Percentiles rank a stretch among this genome's conserved stretches.
These are phyloP conservation scores for Saururus chinensis DNA, from an alignment of 164 flowering plant genomes.

Conservation along the genomic window DNA sequence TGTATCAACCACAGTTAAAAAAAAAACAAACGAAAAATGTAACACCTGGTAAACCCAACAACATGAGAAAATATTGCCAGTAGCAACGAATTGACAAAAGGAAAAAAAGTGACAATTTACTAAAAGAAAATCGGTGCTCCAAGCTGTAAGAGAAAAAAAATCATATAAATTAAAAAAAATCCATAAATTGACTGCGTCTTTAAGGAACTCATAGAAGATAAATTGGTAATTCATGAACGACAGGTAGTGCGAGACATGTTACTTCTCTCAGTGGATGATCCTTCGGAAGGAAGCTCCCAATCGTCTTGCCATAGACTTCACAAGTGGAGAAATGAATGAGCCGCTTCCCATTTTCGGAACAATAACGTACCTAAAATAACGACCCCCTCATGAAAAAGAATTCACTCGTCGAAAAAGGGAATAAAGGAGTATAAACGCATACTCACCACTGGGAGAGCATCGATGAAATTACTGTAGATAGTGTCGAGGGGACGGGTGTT, in stretches of 20 bases:
- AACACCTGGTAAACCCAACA: no score
- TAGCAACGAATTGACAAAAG: no score
- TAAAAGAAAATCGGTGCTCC: no score
- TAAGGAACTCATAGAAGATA: no score
- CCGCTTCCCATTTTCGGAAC: conserved; percentile 93
- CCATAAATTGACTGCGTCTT: no score
- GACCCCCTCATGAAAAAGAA: neutral
- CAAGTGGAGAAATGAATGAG: conserved; percentile 98
- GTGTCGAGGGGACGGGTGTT: conserved; percentile 80
- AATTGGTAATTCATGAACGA: no score
- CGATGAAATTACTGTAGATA: conserved; percentile 78
- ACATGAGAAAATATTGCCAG: no score
- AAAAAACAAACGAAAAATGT: no score
- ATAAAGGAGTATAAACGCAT: neutral
- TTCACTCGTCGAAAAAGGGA: neutral
- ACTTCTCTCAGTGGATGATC: conserved; percentile 87
- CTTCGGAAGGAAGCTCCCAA: conserved; percentile 86
- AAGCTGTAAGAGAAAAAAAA: no score
- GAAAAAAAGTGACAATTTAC: no score
- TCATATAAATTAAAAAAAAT: no score
- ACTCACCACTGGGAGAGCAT: conserved; percentile 80
- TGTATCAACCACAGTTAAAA: no score
- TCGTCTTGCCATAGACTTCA: conserved; percentile 94
- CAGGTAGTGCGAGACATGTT: conserved; percentile 1
- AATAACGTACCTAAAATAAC: conserved; percentile 63